phyloP scores from a whole-genome alignment of 306 rosid species.

The Malus sylvestris region DNA sequence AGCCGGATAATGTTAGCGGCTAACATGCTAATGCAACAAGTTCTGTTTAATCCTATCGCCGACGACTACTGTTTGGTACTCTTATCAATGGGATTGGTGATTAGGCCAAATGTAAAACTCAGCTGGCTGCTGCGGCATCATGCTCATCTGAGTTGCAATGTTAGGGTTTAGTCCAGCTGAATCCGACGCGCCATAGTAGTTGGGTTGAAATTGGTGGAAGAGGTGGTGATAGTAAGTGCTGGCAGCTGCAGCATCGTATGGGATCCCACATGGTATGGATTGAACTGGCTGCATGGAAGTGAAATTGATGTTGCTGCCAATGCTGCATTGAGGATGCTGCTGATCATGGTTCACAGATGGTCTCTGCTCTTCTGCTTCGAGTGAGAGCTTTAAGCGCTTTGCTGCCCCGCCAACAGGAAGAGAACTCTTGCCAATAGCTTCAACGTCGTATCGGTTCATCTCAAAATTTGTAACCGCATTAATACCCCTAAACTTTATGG shows the following conservation, averaged over 20 bases:
- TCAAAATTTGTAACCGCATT: slow-evolving; percentile 93
- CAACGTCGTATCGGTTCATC: slow-evolving; percentile 90
- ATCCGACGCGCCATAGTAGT: slow-evolving; percentile 27
- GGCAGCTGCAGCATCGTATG: slow-evolving; percentile 41
- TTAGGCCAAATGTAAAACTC: slow-evolving; percentile 90
- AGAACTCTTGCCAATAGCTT: slow-evolving; percentile 67
- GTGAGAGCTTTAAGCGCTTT: slow-evolving; percentile 70
- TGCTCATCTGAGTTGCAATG: slow-evolving; percentile 21
- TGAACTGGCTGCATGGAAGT: slow-evolving; percentile 50
- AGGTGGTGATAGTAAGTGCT: slow-evolving; percentile 53
- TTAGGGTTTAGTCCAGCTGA: slow-evolving; percentile 8
- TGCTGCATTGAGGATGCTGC: slow-evolving; percentile 38
- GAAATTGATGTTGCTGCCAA: slow-evolving; percentile 47
- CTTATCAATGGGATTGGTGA: slow-evolving; percentile 42
- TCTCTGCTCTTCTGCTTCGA: slow-evolving; percentile 66
- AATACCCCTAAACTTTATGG: slow-evolving; percentile 85
- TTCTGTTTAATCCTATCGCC: neutral
- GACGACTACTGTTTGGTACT: neutral
- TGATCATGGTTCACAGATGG: slow-evolving; percentile 23
- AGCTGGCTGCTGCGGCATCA: slow-evolving; percentile 33
- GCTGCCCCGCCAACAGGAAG: slow-evolving; percentile 94
- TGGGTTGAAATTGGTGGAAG: slow-evolving; percentile 54
- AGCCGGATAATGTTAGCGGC: slow-evolving; percentile 44
- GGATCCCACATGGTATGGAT: slow-evolving; percentile 57
- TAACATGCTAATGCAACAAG: slow-evolving; percentile 6